phyloP scores from a whole-genome alignment of 2,329 filamentous ascomycete genomes.

The Didymellaceae sp. region DNA sequence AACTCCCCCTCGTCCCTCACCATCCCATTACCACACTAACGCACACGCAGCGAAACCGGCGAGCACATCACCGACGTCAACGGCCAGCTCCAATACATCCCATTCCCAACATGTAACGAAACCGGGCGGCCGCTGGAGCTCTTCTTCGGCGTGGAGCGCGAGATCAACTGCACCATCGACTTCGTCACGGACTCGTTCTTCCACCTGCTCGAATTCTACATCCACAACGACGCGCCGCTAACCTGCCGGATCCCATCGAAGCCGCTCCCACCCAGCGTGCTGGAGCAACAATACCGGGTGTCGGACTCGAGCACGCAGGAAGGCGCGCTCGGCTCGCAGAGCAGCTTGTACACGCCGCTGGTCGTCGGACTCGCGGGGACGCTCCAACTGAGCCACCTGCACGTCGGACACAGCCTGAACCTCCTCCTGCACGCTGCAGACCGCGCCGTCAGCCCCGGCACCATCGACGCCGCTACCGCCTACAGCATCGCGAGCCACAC shows the following conservation, averaged over 20 bases:
- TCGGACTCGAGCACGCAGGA: slow-evolving; percentile 50
- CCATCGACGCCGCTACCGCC: slow-evolving; percentile 84
- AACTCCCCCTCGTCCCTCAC: slow-evolving; percentile 26
- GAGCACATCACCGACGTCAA: slow-evolving; percentile 83
- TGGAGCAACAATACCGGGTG: slow-evolving; percentile 39
- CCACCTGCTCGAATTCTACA: slow-evolving; percentile 93
- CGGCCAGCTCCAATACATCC: slow-evolving; percentile 88
- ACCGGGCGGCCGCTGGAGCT: slow-evolving; percentile 83
- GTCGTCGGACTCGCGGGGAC: slow-evolving; percentile 90
- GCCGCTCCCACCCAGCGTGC: slow-evolving; percentile 60
- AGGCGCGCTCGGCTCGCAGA: slow-evolving; percentile 44
- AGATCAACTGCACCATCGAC: slow-evolving; percentile 83
- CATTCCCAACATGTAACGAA: slow-evolving; percentile 90
- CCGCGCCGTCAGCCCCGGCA: slow-evolving; percentile 63
- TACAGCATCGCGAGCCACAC: slow-evolving; percentile 76
- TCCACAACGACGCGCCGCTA: slow-evolving; percentile 93
- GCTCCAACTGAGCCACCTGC: slow-evolving; percentile 81
- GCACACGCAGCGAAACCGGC: slow-evolving; percentile 74
- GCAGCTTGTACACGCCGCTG: slow-evolving; percentile 72
- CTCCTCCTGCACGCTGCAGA: slow-evolving; percentile 78
- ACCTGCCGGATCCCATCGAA: slow-evolving; percentile 87
- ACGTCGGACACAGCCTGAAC: slow-evolving; percentile 89
- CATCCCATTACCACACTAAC: slow-evolving; percentile 11
- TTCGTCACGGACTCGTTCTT: slow-evolving; percentile 81
- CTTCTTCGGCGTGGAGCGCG: slow-evolving; percentile 79